Evolutionary conservation across 2,329 filamentous ascomycete species (phyloP), one percentile per base, ranked within the genome.

Genomic region (Passalora sequoiae): DNA sequence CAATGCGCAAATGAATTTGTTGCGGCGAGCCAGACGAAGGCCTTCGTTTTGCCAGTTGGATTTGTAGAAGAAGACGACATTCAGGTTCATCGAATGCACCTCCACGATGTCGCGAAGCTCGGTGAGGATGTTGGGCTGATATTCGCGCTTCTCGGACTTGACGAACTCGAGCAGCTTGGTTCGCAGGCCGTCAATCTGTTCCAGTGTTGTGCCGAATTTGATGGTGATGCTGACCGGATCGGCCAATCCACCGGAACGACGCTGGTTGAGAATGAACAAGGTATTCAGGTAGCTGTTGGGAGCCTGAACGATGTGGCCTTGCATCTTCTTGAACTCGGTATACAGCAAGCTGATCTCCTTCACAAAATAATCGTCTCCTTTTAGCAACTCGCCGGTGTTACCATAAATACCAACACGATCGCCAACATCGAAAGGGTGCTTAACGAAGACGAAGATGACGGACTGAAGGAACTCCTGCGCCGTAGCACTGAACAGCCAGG

Each of bases 261-360:
- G 82, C 69, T 95, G 89, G 66, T 97, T 97, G 32, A 96, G 81
- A 50, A 97, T 94, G 67, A 96, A 96, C 0, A 97, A 75, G 0
- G 52, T 56, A 67, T 96, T 97, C 43, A 97, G 77, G 27, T 95
- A 81, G 45, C 85, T 94, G 75, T 97, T 97, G 8, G 91, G 91
- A 1, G 91, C 91, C 66, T 96, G 91, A 0, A 97, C 91, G 17
- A 96, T 84, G 58, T 96, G 89, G 2, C 91, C 91, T 66, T 96
- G 84, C 86, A 96, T 91, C 73, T 96, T 96, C 75, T 96, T 96
- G 72, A 96, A 96, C 60, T 96, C 91, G 10, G 91, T 97, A 64
- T 92, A 97, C 12, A 96, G 75, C 1, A 97, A 75, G 1, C 88
- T 85, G 43, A 97, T 94, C 60, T 95, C 87, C 42, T 94, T 94